Conservation (phyloP, 2,329 filamentous ascomycete species). For the Alternaria postmessia region DNA sequence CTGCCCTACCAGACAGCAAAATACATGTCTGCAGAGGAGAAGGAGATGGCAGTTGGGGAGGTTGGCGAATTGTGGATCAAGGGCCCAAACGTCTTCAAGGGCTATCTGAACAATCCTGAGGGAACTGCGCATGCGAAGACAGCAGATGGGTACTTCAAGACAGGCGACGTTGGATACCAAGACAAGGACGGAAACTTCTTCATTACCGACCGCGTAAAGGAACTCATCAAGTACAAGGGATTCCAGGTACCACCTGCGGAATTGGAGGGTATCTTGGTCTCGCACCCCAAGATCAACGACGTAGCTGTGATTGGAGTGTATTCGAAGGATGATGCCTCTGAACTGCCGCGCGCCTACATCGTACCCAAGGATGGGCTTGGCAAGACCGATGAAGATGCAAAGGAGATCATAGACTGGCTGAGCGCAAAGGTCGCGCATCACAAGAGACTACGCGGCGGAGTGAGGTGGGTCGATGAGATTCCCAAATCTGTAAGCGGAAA, state of each 20-base stretch:
- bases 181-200: conserved; percentile 83
- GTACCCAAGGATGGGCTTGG: conserved; percentile 44
- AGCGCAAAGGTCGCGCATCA: conserved; percentile 55
- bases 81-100: conserved; percentile 81
- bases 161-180: conserved; percentile 83
- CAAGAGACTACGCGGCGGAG: conserved; percentile 57
- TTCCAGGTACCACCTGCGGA: conserved; percentile 60
- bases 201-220: conserved; percentile 78
- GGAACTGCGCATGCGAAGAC: conserved; percentile 76
- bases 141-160: conserved; percentile 85
- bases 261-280: conserved; percentile 55
- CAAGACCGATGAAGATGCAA: conserved; percentile 41
- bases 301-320: conserved; percentile 55
- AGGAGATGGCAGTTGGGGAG: conserved; percentile 69
- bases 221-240: conserved; percentile 55
- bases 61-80: conserved; percentile 70
- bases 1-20: conserved; percentile 82
- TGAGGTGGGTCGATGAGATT: conserved; percentile 58
- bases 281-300: conserved; percentile 51
- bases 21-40: conserved; percentile 71
- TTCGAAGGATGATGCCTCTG: conserved; percentile 56
- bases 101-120: conserved; percentile 77
- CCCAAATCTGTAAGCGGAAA: conserved; percentile 59
- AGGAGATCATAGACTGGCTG: conserved; percentile 55
- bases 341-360: conserved; percentile 52